A percentile compares a stretch with the other conserved stretches of the same genome.
phyloP scores from a whole-genome alignment of 768 basidiomycete species.

The Boletus subcaerulescens region DNA sequence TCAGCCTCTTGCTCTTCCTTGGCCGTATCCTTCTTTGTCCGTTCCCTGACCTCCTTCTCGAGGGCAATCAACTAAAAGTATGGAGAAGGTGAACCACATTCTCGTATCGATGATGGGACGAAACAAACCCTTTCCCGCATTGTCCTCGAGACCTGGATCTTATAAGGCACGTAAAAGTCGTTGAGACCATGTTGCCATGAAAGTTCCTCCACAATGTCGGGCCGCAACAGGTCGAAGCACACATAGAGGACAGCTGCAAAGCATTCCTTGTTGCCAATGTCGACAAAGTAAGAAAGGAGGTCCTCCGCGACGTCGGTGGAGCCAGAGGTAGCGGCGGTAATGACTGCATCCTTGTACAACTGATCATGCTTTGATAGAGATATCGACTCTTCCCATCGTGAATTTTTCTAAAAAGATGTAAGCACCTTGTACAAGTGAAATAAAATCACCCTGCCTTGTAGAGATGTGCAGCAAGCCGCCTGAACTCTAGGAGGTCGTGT shows the following conservation, averaged over 20 bases:
- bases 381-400: conserved; percentile 95
- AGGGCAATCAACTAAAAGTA: conserved; percentile 59
- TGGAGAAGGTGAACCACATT: conserved; percentile 5
- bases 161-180: conserved; percentile 98
- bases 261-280: conserved; percentile 98
- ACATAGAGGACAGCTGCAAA: conserved; percentile 87
- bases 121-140: conserved; percentile 65
- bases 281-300: conserved; percentile 92
- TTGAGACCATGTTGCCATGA: conserved; percentile 96
- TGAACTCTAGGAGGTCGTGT: conserved; percentile 92
- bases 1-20: conserved; percentile 90
- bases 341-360: conserved; percentile 93
- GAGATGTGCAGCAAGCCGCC: conserved; percentile 89
- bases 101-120: background rate
- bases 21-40: conserved; percentile 78
- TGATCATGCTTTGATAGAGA: conserved; percentile 94
- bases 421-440: background rate
- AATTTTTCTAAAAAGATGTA: conserved; percentile 68
- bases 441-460: conserved; percentile 67
- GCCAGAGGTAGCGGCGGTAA: conserved; percentile 83
- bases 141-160: conserved; percentile 81
- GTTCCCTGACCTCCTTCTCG: conserved; percentile 88
- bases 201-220: conserved; percentile 90
- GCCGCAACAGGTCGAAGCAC: conserved; percentile 93
- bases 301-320: conserved; percentile 94